Percentiles rank a stretch among this genome's conserved stretches.
These are phyloP conservation scores for Cichorium intybus DNA, from an alignment of 140 eudicot species.

Conservation along the genomic window DNA sequence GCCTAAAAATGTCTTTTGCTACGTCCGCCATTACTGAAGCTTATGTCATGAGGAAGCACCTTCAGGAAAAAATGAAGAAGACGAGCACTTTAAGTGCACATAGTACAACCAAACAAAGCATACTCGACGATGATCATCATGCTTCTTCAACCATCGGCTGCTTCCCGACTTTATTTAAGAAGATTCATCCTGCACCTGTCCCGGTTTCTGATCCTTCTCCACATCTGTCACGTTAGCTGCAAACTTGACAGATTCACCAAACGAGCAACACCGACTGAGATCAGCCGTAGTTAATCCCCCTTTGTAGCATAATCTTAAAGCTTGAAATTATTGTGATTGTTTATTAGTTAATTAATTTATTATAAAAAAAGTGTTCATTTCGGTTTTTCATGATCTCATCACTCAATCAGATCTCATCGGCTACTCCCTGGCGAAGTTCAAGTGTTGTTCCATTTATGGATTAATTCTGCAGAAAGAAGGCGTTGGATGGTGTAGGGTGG, in stretches of 20 bases:
- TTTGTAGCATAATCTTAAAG: too few relatives aligned
- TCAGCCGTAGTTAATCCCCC: background rate
- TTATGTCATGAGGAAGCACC: slow-evolving; percentile 30
- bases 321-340: too few relatives aligned
- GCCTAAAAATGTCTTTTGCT: slow-evolving; percentile 24
- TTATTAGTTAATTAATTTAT: background rate
- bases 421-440: too few relatives aligned
- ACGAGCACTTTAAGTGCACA: background rate
- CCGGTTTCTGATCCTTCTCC: slow-evolving; percentile 11
- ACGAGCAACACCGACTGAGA: background rate
- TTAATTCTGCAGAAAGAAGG: too few relatives aligned
- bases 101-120: slow-evolving; percentile 3
- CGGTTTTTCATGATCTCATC: too few relatives aligned
- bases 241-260: background rate
- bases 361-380: too few relatives aligned
- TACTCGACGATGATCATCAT: background rate
- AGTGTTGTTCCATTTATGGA: too few relatives aligned
- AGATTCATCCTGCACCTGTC: slow-evolving; percentile 6
- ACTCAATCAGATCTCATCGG: too few relatives aligned
- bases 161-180: slow-evolving; percentile 17
- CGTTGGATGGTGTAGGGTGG: too few relatives aligned
- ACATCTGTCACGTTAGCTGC: background rate
- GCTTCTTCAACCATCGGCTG: slow-evolving; percentile 1
- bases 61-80: slow-evolving; percentile 27
- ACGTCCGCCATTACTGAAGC: slow-evolving; percentile 35